These are phyloP conservation scores for Talaromyces sp. DNA, from an alignment of 2,329 filamentous ascomycete genomes.

Conservation along the genomic window DNA sequence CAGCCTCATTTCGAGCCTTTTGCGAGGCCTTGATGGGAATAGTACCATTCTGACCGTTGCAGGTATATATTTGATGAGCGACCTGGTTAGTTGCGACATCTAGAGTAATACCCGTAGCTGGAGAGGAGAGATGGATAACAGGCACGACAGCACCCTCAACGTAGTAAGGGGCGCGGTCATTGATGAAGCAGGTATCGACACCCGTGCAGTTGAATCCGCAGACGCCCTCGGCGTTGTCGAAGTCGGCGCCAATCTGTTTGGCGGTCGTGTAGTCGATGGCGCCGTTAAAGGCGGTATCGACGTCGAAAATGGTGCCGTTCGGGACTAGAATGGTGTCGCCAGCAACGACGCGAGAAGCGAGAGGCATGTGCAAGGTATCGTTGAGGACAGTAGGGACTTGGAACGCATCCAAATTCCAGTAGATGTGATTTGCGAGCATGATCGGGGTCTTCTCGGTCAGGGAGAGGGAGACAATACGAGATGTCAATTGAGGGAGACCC, in stretches of 20 bases:
- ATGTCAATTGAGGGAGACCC: conserved; percentile 40
- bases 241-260: conserved; percentile 71
- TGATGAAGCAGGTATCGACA: conserved; percentile 61
- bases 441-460: conserved; percentile 46
- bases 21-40: conserved; percentile 40
- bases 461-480: conserved; percentile 41
- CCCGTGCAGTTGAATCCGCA: conserved; percentile 80
- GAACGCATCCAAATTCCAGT: conserved; percentile 50
- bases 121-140: conserved; percentile 60
- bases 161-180: conserved; percentile 39
- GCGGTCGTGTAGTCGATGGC: conserved; percentile 62
- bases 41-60: conserved; percentile 67
- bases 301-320: conserved; percentile 67
- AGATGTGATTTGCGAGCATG: conserved; percentile 49
- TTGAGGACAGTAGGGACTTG: conserved; percentile 40
- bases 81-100: conserved; percentile 80
- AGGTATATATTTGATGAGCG: conserved; percentile 84
- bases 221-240: conserved; percentile 60
- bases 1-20: conserved; percentile 51
- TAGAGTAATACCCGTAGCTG: conserved; percentile 72
- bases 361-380: conserved; percentile 43
- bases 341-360: conserved; percentile 42
- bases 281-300: conserved; percentile 62
- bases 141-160: conserved; percentile 32
- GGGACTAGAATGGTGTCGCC: conserved; percentile 63